Base-by-base conservation (phyloP, 1,284 basidiomycete genomes). In the Chiua sp. region DNA sequence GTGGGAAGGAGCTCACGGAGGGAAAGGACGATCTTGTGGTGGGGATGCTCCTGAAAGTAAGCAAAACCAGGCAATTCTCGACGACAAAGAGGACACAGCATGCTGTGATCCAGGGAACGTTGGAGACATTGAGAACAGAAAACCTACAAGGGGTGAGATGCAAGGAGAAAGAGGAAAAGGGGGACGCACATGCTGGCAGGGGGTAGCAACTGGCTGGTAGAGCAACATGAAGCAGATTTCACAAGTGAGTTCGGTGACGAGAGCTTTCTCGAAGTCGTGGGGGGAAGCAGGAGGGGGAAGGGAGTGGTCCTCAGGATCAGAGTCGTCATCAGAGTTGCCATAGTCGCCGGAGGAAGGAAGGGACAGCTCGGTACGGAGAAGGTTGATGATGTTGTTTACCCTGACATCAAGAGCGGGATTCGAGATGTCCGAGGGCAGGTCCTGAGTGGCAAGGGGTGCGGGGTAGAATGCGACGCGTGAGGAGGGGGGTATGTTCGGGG, bases 121-220 rank as follows among this genome's bases (percentile, higher is more conserved):
- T 93, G 88, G 30, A 98, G 84, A 77, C 96, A 98, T 67, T 86
- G 87, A 15, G 86, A 82, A 75, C 97, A 98, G 76, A 96, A 98
- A 0, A 96, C 96, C 91, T 95, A 71, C 5, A 23, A 37, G 47
- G 32, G 39, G 51, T 61, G 60, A 71, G 67, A 62, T 51, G 39
- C 20, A 51, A 33, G 54, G 18, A 46, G 58, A 47, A 26, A 51
- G 33, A 37, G 63, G 50, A 52, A 57, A 49, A 48, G 53, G 58
- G 51, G 55, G 55, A 80, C 91, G 73, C 72, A 92, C 92, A 78
- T 98, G 96, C 73, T 97, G 95, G 74, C 96, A 98, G 5, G 93
- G 92, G 2, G 95, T 94, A 11, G 96, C 98, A 59, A 96, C 81
- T 2, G 96, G 96, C 63, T 94, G 86, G 77, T 90, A 88, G 60